These are phyloP conservation scores for Clavariopsis aquatica DNA, from an alignment of 495 filamentous ascomycete species.

Conservation along the genomic window DNA sequence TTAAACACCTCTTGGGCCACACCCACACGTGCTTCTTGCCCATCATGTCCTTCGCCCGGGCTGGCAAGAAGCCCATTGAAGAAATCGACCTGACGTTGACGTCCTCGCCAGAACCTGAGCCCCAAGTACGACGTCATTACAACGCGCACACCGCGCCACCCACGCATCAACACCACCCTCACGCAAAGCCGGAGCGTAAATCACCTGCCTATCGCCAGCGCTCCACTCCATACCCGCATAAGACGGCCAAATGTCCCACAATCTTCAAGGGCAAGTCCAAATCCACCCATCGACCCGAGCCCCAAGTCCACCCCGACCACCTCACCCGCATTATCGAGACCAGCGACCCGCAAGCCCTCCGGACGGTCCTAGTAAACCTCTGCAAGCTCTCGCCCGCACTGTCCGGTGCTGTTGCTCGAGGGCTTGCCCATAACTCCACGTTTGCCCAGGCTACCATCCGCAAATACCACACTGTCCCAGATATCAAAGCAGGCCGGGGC, in stretches of 20 bases:
- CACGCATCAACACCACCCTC: background rate
- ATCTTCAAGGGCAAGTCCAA: background rate
- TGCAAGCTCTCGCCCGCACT: conserved; percentile 30
- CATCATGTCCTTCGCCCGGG: too few relatives aligned
- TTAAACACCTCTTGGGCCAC: too few relatives aligned
- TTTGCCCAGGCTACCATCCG: conserved; percentile 19
- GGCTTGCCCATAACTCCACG: conserved; percentile 18
- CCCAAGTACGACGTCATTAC: background rate
- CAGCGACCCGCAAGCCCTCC: conserved; percentile 7
- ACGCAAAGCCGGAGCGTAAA: background rate
- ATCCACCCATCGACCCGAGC: background rate
- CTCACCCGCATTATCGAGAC: conserved; percentile 20
- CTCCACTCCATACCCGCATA: background rate
- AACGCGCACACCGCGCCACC: background rate
- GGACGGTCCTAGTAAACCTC: conserved; percentile 15
- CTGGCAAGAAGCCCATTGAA: background rate
- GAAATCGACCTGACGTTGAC: background rate
- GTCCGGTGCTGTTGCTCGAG: conserved; percentile 27
- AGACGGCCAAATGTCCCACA: background rate
- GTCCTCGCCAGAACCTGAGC: background rate
- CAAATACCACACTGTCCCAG: background rate
- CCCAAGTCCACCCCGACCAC: conserved; percentile 11
- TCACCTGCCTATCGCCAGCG: too few relatives aligned
- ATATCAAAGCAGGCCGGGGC: background rate
- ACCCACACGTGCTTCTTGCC: too few relatives aligned